Conservation (phyloP, 208 protist species). For the Acanthamoeba sp. region DNA sequence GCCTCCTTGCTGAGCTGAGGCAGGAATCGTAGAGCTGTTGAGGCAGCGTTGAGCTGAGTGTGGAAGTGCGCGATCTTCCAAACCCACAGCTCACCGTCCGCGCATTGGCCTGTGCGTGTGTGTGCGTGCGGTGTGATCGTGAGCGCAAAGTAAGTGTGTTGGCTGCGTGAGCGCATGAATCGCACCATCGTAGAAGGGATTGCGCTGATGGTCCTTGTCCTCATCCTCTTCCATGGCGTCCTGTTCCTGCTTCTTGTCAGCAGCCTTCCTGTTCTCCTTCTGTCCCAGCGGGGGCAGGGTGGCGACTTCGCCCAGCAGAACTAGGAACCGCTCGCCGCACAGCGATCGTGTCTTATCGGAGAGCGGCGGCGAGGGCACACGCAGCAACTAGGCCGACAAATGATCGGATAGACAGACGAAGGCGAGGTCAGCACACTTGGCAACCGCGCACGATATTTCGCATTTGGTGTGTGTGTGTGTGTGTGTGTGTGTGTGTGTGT, state of each 20-base stretch:
- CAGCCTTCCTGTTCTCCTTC: neutral
- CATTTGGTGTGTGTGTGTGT: no score
- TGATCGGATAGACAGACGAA: no score
- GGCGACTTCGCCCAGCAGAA: constrained; percentile 44
- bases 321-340: constrained; percentile 39
- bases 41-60: neutral
- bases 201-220: constrained; percentile 11
- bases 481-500: no score
- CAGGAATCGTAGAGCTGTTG: constrained; percentile 12
- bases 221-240: neutral
- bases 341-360: constrained; percentile 36
- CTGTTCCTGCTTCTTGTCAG: neutral
- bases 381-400: constrained; percentile 21
- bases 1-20: constrained; percentile 18
- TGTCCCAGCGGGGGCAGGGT: constrained; percentile 39
- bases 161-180: neutral
- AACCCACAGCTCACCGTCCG: constrained; percentile 72
- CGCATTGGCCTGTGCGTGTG: constrained; percentile 3
- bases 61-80: constrained; percentile 70
- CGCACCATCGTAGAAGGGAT: constrained; percentile 59
- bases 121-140: neutral
- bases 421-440: no score
- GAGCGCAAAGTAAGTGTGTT: neutral
- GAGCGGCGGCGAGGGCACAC: constrained; percentile 48
- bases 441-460: no score